Evolutionary conservation across 352 stramenopile species (phyloP).

Genomic region (Globisporangium nunn): DNA sequence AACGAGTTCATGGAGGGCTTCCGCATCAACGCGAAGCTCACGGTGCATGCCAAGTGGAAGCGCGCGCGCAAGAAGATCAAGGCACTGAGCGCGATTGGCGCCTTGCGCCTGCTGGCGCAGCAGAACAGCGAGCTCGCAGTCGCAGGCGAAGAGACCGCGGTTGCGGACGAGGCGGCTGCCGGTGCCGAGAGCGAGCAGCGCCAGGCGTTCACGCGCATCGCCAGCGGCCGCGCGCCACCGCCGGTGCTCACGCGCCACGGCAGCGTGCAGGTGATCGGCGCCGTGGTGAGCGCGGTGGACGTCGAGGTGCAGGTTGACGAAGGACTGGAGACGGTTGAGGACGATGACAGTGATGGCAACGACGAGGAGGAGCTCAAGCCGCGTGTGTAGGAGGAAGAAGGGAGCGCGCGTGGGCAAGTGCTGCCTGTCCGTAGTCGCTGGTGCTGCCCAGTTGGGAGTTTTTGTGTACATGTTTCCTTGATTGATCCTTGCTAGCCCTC

Average conservation of each 20-base stretch:
- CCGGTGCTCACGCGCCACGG: slow-evolving; percentile 53
- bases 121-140: slow-evolving; percentile 12
- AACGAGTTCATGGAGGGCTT: slow-evolving; percentile 89
- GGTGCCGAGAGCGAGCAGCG: slow-evolving; percentile 10
- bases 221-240: slow-evolving; percentile 25
- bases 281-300: slow-evolving; percentile 8
- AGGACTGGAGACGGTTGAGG: slow-evolving; percentile 27
- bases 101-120: slow-evolving; percentile 32
- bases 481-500: background rate
- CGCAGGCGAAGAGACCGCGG: slow-evolving; percentile 4
- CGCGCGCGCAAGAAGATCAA: slow-evolving; percentile 85
- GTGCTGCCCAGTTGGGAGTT: background rate
- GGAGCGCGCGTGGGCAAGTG: background rate
- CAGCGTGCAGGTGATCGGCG: slow-evolving; percentile 56
- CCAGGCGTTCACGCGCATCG: slow-evolving; percentile 21
- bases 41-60: slow-evolving; percentile 83
- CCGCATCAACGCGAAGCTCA: slow-evolving; percentile 81
- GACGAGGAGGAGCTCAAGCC: slow-evolving; percentile 16
- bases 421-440: background rate
- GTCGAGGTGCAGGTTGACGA: slow-evolving; percentile 16
- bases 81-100: slow-evolving; percentile 69
- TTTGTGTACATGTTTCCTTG: background rate
- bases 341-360: slow-evolving; percentile 18
- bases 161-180: background rate
- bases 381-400: background rate